These are phyloP conservation scores for Verticillium isaacii DNA, from an alignment of 2,329 filamentous ascomycete species.

Conservation along the genomic window DNA sequence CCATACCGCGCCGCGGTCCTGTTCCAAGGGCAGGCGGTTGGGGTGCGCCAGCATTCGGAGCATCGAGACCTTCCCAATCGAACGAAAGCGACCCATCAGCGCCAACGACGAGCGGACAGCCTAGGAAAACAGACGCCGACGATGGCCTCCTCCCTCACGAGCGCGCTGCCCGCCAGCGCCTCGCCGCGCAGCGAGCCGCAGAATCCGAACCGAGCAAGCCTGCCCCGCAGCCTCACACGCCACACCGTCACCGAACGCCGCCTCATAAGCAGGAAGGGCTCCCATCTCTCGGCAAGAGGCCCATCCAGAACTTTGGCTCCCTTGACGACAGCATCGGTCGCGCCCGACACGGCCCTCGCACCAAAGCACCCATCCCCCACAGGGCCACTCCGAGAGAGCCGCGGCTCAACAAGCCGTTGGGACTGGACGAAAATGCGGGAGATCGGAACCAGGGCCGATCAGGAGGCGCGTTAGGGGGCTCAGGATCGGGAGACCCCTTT, in stretches of 20 bases:
- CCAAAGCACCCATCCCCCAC: neutral
- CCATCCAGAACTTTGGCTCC: neutral
- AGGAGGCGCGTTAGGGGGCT: neutral
- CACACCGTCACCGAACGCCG: neutral
- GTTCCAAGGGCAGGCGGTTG: conserved; percentile 5
- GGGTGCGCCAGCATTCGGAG: conserved; percentile 4
- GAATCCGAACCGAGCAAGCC: neutral
- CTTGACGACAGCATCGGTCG: neutral
- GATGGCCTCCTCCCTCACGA: conserved; percentile 32
- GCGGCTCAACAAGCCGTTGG: neutral
- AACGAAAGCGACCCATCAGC: neutral
- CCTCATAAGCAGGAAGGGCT: neutral
- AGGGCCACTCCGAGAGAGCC: neutral
- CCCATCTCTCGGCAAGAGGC: neutral
- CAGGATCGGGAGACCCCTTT: neutral
- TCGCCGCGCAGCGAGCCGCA: conserved; percentile 2
- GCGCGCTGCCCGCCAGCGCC: conserved; percentile 24
- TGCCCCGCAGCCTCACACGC: neutral
- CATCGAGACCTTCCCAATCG: neutral
- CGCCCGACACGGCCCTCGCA: neutral
- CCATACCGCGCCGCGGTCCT: neutral
- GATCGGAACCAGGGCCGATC: neutral
- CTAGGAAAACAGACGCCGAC: neutral
- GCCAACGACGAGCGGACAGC: neutral
- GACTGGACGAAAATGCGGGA: neutral